Evolutionary conservation across 495 filamentous ascomycete species (phyloP).

Genomic region (Letharia lupina): DNA sequence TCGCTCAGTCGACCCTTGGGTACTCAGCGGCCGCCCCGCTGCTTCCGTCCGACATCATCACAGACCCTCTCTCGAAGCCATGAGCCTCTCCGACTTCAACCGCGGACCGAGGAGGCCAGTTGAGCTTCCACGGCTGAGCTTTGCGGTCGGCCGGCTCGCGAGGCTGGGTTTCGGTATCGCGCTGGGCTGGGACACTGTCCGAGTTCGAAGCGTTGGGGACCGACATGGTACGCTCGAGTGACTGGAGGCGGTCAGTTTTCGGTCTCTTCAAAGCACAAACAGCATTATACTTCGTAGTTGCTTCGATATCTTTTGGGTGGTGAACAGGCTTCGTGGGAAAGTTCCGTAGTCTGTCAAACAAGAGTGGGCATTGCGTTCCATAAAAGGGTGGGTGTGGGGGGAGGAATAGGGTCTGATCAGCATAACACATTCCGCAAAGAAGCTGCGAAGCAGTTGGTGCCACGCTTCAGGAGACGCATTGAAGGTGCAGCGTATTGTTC

Average conservation of each 20-base stretch:
- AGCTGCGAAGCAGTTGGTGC: neutral
- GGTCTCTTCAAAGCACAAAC: neutral
- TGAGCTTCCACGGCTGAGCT: neutral
- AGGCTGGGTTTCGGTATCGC: neutral
- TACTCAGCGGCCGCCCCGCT: neutral
- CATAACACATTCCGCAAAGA: neutral
- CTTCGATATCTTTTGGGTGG: neutral
- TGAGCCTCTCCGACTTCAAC: neutral
- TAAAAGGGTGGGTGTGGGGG: neutral
- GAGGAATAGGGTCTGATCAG: neutral
- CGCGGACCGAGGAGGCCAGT: neutral
- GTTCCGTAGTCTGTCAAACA: neutral
- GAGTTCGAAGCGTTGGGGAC: neutral
- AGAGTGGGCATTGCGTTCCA: neutral
- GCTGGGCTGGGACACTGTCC: neutral
- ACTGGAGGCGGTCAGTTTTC: neutral
- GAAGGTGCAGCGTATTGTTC: too few species aligned
- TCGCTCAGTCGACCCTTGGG: neutral
- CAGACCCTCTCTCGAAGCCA: neutral
- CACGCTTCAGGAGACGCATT: too few species aligned
- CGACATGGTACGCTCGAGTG: neutral
- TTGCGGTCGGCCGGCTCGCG: neutral
- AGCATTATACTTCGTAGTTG: neutral
- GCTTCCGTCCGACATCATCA: neutral
- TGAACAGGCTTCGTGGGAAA: neutral